Evolutionary conservation across 73 alveolate genomes (phyloP).

Genomic region (Paramecium primaurelia): DNA sequence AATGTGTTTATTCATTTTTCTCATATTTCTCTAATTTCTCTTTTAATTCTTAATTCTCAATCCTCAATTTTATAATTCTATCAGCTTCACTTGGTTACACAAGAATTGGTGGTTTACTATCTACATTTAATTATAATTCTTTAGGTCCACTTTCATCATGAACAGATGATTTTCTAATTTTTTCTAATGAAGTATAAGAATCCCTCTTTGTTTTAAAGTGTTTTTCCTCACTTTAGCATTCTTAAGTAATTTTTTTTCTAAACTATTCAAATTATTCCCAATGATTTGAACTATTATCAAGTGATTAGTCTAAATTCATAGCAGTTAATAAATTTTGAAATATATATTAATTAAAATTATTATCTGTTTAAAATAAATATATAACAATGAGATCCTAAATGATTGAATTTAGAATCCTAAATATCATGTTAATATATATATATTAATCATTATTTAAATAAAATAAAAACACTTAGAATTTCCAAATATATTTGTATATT

Average conservation of each 20-base stretch:
- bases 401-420: too few relatives aligned
- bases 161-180: not conserved
- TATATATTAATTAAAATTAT: not conserved
- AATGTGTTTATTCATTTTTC: not conserved
- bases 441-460: too few relatives aligned
- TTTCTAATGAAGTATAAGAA: conserved; percentile 35
- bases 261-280: conserved; percentile 52
- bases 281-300: not conserved
- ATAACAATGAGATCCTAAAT: not conserved
- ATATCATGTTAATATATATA: too few relatives aligned
- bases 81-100: conserved; percentile 32
- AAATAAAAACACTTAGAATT: too few relatives aligned
- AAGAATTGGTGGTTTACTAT: conserved; percentile 1
- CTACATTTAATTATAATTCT: not conserved
- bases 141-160: conserved; percentile 9
- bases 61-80: conserved; percentile 31
- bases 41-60: conserved; percentile 15
- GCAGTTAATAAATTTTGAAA: not conserved
- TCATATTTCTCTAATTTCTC: not conserved
- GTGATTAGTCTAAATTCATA: not conserved
- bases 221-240: conserved; percentile 30
- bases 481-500: not conserved
- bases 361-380: not conserved
- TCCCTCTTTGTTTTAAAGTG: conserved; percentile 13
- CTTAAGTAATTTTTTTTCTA: conserved; percentile 12